Conservation (phyloP, 75 land plant species). For the Pseudotsuga menziesii region DNA sequence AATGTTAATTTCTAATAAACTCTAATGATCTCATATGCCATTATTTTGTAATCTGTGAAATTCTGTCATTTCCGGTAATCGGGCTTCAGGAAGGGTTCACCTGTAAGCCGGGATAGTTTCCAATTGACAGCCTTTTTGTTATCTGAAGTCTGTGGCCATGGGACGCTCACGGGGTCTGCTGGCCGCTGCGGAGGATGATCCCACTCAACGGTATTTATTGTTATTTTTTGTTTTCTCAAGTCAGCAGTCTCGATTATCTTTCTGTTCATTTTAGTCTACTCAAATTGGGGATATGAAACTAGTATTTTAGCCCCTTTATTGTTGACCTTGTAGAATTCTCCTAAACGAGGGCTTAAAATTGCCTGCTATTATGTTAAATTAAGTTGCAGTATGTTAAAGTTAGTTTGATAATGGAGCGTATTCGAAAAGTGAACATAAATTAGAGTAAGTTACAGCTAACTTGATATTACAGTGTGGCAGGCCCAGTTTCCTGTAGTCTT, state of each 20-base stretch:
- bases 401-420: neutral
- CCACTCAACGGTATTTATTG: conserved; percentile 27
- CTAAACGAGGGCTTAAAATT: neutral
- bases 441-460: no score
- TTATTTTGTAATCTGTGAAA: neutral
- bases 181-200: conserved; percentile 27
- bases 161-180: conserved; percentile 33
- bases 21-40: neutral
- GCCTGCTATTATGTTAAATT: neutral
- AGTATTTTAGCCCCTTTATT: neutral
- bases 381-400: conserved; percentile 3
- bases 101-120: neutral
- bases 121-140: neutral
- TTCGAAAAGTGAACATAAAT: neutral
- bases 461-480: no score
- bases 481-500: no score
- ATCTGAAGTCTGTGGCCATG: conserved; percentile 6
- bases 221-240: neutral
- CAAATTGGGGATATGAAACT: neutral
- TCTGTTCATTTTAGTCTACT: neutral
- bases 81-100: neutral
- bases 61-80: neutral
- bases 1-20: no score
- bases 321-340: neutral
- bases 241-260: neutral